phyloP scores from a whole-genome alignment of 371 early-diverging fungal species.

The Lichtheimia ramosa region DNA sequence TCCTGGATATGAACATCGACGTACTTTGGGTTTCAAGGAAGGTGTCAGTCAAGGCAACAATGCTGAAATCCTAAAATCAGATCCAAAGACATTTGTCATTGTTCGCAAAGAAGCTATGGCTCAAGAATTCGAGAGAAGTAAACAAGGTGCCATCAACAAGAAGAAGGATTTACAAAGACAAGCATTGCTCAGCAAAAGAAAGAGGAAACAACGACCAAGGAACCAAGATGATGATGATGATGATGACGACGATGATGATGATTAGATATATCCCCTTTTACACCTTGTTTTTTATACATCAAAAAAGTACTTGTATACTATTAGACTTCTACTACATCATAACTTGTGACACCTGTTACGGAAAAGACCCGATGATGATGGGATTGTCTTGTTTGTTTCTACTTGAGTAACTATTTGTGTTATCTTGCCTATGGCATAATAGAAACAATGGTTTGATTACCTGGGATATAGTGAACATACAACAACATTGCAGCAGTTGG shows the following conservation, averaged over 20 bases:
- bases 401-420: too few species aligned
- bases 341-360: too few species aligned
- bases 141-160: constrained; percentile 18
- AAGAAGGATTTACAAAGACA: constrained; percentile 12
- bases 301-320: background rate
- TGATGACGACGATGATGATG: constrained; percentile 10
- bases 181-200: constrained; percentile 21
- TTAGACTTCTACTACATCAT: too few species aligned
- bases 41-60: constrained; percentile 78
- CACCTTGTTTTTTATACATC: constrained; percentile 1
- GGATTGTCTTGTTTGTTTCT: too few species aligned
- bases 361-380: too few species aligned
- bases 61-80: constrained; percentile 72
- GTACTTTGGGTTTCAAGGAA: constrained; percentile 90
- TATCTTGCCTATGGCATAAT: too few species aligned
- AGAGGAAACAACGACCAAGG: constrained; percentile 24
- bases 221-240: constrained; percentile 20
- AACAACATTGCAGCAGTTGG: too few species aligned
- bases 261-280: constrained; percentile 1
- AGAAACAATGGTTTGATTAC: too few species aligned
- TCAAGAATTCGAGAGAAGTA: constrained; percentile 36
- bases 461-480: too few species aligned
- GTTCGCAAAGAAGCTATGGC: constrained; percentile 56
- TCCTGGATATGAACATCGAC: constrained; percentile 91
- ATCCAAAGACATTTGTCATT: constrained; percentile 74